Evolutionary conservation across 495 filamentous ascomycete genomes (phyloP).

Genomic region (Penicilliopsis zonata): DNA sequence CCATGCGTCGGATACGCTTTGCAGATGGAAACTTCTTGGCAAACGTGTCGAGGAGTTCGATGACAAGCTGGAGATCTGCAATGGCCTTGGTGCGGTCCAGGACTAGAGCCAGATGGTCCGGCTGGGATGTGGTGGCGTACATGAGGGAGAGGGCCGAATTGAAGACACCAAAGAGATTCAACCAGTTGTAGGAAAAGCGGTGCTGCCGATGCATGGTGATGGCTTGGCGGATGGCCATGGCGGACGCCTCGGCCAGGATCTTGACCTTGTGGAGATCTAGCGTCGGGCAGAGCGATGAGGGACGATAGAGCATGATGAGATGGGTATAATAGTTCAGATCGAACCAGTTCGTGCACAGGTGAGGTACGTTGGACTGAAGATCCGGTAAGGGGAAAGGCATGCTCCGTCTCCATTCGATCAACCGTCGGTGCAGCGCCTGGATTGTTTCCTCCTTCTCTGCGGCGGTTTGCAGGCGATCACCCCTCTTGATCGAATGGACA

Average conservation of each 20-base stretch:
- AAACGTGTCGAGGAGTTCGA: slow-evolving; percentile 21
- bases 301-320: slow-evolving; percentile 24
- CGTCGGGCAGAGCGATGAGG: slow-evolving; percentile 20
- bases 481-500: slow-evolving; percentile 12
- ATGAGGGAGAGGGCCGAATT: slow-evolving; percentile 24
- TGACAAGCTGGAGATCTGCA: slow-evolving; percentile 17
- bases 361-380: slow-evolving; percentile 20
- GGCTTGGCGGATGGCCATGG: slow-evolving; percentile 25
- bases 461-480: slow-evolving; percentile 4
- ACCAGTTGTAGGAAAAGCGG: slow-evolving; percentile 28
- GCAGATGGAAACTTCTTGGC: slow-evolving; percentile 21
- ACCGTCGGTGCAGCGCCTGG: slow-evolving; percentile 16
- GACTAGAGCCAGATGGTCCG: slow-evolving; percentile 10
- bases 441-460: slow-evolving; percentile 14
- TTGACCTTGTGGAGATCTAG: slow-evolving; percentile 15
- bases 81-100: slow-evolving; percentile 14
- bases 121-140: slow-evolving; percentile 21
- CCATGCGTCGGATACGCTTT: slow-evolving; percentile 19
- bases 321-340: slow-evolving; percentile 31
- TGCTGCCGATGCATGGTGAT: slow-evolving; percentile 21
- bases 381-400: slow-evolving; percentile 31
- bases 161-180: slow-evolving; percentile 25
- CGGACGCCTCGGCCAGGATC: slow-evolving; percentile 18
- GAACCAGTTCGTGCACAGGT: slow-evolving; percentile 27
- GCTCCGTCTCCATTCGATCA: slow-evolving; percentile 25